Evolutionary conservation across 805 yeast genomes (phyloP).

Genomic region (Maudiozyma serrabonitensis): DNA sequence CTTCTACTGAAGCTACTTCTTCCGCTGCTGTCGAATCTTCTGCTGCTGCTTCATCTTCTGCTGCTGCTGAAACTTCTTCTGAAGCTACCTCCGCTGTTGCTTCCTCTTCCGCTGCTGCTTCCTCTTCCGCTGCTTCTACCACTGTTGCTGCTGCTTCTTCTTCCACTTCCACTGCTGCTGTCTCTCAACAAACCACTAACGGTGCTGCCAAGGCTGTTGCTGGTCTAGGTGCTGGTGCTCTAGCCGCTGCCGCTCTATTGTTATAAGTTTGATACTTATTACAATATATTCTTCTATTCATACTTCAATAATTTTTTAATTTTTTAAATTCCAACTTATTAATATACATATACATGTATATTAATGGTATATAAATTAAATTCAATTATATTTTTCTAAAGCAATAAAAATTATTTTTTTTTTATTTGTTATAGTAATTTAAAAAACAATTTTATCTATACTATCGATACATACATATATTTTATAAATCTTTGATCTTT

Average conservation of each 20-base stretch:
- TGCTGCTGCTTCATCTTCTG: neutral
- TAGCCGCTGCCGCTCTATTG: constrained; percentile 13
- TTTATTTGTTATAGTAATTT: neutral
- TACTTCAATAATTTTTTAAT: neutral
- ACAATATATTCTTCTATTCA: neutral
- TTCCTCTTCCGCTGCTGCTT: constrained; percentile 4
- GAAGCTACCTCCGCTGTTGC: neutral
- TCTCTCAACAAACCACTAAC: constrained; percentile 12
- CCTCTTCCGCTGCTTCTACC: constrained; percentile 7
- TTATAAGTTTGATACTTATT: constrained; percentile 6
- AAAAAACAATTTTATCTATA: neutral
- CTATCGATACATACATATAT: neutral
- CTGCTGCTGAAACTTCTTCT: neutral
- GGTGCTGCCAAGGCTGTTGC: constrained; percentile 12
- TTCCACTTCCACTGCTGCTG: constrained; percentile 2
- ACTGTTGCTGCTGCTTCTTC: constrained; percentile 5
- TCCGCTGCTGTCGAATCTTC: neutral
- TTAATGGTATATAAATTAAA: neutral
- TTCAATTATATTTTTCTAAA: neutral
- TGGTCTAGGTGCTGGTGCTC: constrained; percentile 16
- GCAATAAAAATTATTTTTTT: no score
- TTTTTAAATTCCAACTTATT: no score
- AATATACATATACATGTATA: no score
- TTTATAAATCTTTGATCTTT: neutral
- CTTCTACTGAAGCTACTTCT: neutral